Evolutionary conservation across 805 yeast genomes (phyloP).

Genomic region (Komagataella pseudopastoris): DNA sequence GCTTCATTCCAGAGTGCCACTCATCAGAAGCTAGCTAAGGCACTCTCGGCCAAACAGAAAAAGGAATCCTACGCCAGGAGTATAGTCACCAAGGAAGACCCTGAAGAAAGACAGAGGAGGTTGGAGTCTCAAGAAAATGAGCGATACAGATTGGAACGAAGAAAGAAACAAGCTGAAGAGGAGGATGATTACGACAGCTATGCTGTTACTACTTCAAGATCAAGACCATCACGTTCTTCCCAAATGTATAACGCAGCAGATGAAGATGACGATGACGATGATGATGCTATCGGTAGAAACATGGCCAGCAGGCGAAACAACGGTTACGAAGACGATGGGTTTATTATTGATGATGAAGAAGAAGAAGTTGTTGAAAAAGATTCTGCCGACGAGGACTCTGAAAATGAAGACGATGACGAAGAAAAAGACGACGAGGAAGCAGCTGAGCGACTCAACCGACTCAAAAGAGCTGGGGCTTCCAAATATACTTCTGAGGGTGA

Average conservation of each 20-base stretch:
- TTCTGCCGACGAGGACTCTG: constrained; percentile 26
- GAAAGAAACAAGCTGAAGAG: constrained; percentile 1
- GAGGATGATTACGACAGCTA: neutral
- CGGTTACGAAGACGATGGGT: constrained; percentile 19
- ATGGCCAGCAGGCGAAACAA: constrained; percentile 11
- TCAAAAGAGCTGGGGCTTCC: constrained; percentile 34
- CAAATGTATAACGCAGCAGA: constrained; percentile 25
- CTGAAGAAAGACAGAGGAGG: constrained; percentile 51
- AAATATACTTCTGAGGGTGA: constrained; percentile 20
- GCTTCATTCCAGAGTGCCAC: constrained; percentile 81
- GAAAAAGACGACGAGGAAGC: constrained; percentile 33
- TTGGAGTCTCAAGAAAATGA: constrained; percentile 50
- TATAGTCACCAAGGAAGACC: constrained; percentile 45
- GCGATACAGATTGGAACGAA: constrained; percentile 41
- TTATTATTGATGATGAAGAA: constrained; percentile 22
- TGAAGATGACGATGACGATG: constrained; percentile 29
- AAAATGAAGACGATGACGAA: constrained; percentile 29
- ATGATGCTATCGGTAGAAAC: constrained; percentile 18
- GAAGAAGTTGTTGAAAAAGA: constrained; percentile 16
- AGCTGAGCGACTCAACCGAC: constrained; percentile 21
- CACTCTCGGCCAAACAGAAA: constrained; percentile 39
- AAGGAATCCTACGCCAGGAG: constrained; percentile 23
- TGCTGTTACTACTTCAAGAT: neutral
- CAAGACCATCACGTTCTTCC: neutral
- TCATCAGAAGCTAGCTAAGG: constrained; percentile 67